A percentile compares a stretch with the other conserved stretches of the same genome.
Conservation (phyloP, 75 land plant genomes). For the Pinus albicaulis region DNA sequence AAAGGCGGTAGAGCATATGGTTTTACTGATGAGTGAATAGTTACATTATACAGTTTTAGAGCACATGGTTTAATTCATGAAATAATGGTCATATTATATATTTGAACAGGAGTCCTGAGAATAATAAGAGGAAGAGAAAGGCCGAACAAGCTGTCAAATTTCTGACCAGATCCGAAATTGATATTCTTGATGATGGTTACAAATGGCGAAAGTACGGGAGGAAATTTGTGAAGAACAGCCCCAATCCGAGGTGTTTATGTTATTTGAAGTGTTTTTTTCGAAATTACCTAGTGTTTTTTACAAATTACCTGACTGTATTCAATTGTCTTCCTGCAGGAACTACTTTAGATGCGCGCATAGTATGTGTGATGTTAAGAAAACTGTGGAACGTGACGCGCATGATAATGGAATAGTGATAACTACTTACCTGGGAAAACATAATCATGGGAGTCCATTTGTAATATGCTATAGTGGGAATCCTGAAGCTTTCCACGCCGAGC, state of each 20-base stretch:
- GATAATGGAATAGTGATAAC: constrained; percentile 67
- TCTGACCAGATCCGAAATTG: constrained; percentile 24
- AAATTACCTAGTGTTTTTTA: no score
- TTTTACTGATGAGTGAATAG: no score
- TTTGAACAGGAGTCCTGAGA: neutral
- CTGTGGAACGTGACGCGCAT: constrained; percentile 52
- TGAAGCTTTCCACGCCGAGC: neutral
- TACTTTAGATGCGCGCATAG: constrained; percentile 54
- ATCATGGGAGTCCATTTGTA: constrained; percentile 38
- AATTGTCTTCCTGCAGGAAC: constrained; percentile 30
- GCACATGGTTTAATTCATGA: no score
- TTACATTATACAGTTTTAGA: no score
- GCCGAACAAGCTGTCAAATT: constrained; percentile 16
- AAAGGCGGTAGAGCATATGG: no score
- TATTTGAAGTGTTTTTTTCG: no score
- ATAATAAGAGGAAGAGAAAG: neutral
- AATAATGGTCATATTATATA: neutral
- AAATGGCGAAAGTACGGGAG: constrained; percentile 79
- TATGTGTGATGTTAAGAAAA: constrained; percentile 70
- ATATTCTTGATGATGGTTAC: no score
- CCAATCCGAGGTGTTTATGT: constrained; percentile 37
- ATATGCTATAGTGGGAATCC: neutral
- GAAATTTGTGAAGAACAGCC: constrained; percentile 67
- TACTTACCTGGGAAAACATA: constrained; percentile 67
- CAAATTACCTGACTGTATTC: neutral